Conservation (phyloP, 2,329 filamentous ascomycete genomes). For the Fusarium tjaetaba region DNA sequence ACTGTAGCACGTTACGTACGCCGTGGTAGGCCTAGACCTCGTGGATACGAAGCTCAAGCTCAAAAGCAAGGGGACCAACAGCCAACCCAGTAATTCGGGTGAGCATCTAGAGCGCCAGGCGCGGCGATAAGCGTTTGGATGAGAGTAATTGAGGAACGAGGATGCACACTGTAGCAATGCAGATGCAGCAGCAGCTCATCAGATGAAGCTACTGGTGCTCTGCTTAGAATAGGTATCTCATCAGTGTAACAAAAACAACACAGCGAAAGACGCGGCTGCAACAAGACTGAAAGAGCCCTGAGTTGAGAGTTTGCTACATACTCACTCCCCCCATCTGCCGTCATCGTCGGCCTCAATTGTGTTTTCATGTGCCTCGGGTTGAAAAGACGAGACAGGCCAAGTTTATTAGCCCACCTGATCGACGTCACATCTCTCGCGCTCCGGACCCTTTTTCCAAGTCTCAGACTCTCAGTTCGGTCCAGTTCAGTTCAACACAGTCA, state of each 20-base stretch:
- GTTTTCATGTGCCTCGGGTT: slow-evolving; percentile 27
- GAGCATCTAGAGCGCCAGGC: slow-evolving; percentile 30
- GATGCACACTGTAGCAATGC: background rate
- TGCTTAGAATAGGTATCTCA: background rate
- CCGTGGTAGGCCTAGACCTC: slow-evolving; percentile 26
- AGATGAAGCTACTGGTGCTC: slow-evolving; percentile 15
- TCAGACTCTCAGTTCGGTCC: background rate
- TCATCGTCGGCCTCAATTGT: slow-evolving; percentile 38
- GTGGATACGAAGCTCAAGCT: slow-evolving; percentile 6
- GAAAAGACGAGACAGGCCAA: slow-evolving; percentile 13
- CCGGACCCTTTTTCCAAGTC: slow-evolving; percentile 5
- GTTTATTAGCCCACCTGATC: slow-evolving; percentile 38
- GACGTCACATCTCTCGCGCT: slow-evolving; percentile 30
- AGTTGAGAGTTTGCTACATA: background rate
- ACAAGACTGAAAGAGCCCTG: slow-evolving; percentile 25
- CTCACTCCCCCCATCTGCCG: slow-evolving; percentile 20
- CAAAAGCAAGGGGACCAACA: background rate
- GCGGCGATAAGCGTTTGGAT: slow-evolving; percentile 28
- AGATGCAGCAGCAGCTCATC: background rate
- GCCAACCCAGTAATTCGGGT: background rate
- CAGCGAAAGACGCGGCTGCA: slow-evolving; percentile 4
- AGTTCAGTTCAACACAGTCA: slow-evolving; percentile 7
- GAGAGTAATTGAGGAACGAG: background rate
- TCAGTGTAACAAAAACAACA: slow-evolving; percentile 1
- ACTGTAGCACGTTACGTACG: slow-evolving; percentile 31